These are phyloP conservation scores for Mycena floridula DNA, from an alignment of 768 basidiomycete genomes.

Conservation along the genomic window DNA sequence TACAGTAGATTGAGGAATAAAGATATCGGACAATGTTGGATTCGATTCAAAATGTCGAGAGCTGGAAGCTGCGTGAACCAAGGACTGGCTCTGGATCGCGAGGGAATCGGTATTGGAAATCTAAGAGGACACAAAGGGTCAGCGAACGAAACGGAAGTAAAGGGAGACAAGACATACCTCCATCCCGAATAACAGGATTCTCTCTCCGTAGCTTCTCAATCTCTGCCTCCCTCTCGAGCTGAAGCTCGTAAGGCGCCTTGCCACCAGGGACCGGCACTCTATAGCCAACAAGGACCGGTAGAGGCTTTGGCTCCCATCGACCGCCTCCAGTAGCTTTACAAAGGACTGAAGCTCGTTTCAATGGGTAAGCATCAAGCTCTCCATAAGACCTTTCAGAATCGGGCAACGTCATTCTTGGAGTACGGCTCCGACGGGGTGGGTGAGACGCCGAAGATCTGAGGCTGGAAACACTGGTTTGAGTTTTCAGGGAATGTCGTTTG, in stretches of 20 bases:
- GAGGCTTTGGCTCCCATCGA: slow-evolving; percentile 69
- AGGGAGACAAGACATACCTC: slow-evolving; percentile 23
- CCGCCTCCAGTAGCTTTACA: slow-evolving; percentile 80
- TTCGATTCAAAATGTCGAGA: slow-evolving; percentile 50
- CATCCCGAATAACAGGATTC: slow-evolving; percentile 65
- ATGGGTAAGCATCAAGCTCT: slow-evolving; percentile 70
- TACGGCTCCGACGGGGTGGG: too few relatives aligned
- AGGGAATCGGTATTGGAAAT: slow-evolving; percentile 63
- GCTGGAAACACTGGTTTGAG: neutral
- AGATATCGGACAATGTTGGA: slow-evolving; percentile 16
- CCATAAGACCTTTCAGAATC: slow-evolving; percentile 50
- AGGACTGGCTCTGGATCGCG: slow-evolving; percentile 39
- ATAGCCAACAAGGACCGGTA: slow-evolving; percentile 36
- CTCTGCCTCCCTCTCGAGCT: slow-evolving; percentile 62
- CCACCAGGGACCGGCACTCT: slow-evolving; percentile 59
- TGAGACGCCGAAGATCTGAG: neutral
- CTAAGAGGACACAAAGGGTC: slow-evolving; percentile 18
- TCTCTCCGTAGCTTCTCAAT: slow-evolving; percentile 39
- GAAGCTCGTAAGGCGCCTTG: slow-evolving; percentile 62
- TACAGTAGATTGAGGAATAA: slow-evolving; percentile 45
- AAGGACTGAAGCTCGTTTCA: slow-evolving; percentile 55
- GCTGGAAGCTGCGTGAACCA: slow-evolving; percentile 35
- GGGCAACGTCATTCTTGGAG: too few relatives aligned
- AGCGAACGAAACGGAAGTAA: neutral
- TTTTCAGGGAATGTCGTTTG: too few relatives aligned